A percentile compares a stretch with the other conserved stretches of the same genome.
Evolutionary conservation across 176 grass and related monocot genomes (phyloP).

Genomic region (Chloris gayana): DNA sequence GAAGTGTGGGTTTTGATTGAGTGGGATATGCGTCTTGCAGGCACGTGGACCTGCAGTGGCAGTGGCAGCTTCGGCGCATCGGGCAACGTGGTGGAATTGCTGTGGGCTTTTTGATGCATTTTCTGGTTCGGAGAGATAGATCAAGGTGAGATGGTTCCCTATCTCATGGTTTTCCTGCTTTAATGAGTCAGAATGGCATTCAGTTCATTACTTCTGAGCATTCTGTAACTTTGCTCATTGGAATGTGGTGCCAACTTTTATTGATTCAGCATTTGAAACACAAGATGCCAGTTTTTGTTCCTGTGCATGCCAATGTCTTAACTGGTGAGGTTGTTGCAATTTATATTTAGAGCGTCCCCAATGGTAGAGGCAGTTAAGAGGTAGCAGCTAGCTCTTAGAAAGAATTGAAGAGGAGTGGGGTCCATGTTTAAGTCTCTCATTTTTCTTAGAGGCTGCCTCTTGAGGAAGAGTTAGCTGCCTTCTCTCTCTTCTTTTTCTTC

Average conservation of each 20-base stretch:
- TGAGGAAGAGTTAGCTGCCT: no score
- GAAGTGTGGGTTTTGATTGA: conserved; percentile 39
- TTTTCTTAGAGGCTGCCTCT: no score
- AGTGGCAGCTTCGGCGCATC: conserved; percentile 34
- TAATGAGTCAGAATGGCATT: neutral
- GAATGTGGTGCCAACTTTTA: neutral
- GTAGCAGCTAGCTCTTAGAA: no score
- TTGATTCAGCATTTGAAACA: conserved; percentile 1
- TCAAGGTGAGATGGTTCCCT: conserved; percentile 53
- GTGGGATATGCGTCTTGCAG: conserved; percentile 35
- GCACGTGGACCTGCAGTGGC: conserved; percentile 40
- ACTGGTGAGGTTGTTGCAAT: neutral
- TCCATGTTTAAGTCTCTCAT: no score
- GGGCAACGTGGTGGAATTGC: conserved; percentile 80
- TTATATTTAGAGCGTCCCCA: neutral
- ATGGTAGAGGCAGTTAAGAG: no score
- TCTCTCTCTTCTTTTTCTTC: no score
- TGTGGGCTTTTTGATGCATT: conserved; percentile 74
- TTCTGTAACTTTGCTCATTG: neutral
- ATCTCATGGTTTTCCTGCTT: conserved; percentile 21
- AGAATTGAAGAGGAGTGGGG: no score
- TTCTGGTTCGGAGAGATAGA: conserved; percentile 54
- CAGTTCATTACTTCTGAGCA: neutral
- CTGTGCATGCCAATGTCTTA: neutral
- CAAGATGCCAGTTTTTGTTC: conserved; percentile 6